Conservation (phyloP, 176 grass and related monocot species). For the Juncus effusus region DNA sequence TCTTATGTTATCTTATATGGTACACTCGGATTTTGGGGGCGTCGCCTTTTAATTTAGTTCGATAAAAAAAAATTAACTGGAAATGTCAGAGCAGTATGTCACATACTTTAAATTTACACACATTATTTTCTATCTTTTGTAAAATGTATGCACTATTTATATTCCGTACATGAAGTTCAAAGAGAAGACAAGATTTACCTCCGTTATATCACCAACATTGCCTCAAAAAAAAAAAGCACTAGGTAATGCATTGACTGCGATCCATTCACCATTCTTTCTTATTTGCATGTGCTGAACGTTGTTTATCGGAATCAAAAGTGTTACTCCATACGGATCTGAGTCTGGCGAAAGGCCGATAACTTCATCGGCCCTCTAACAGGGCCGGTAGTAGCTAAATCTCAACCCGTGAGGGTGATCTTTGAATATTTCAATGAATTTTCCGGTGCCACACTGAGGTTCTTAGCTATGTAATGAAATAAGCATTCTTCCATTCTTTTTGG, state of each 20-base stretch:
- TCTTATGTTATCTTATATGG: too few species aligned
- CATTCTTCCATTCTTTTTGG: conserved; percentile 29
- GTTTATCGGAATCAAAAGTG: conserved; percentile 45
- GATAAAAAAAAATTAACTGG: too few species aligned
- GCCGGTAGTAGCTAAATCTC: conserved; percentile 55
- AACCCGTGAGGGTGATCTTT: conserved; percentile 20
- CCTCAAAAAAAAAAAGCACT: conserved; percentile 21
- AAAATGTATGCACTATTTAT: too few species aligned
- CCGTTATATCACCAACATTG: conserved; percentile 42
- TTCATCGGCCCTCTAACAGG: conserved; percentile 39
- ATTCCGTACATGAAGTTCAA: too few species aligned
- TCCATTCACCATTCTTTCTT: conserved; percentile 47
- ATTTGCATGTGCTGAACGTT: conserved; percentile 54
- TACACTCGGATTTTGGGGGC: too few species aligned
- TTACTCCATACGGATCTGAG: conserved; percentile 38
- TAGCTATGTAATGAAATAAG: conserved; percentile 24
- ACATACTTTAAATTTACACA: too few species aligned
- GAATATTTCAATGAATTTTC: conserved; percentile 29
- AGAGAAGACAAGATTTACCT: conserved; percentile 33
- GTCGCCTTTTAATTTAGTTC: too few species aligned
- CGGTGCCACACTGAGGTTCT: conserved; percentile 22
- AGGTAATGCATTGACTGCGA: conserved; percentile 25
- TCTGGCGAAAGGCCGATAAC: conserved; percentile 57
- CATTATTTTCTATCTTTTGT: too few species aligned
- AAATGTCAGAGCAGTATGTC: too few species aligned